Evolutionary conservation across 2,329 filamentous ascomycete genomes (phyloP), one percentile per base, ranked within the genome.

Genomic region (Cercospora sp.): DNA sequence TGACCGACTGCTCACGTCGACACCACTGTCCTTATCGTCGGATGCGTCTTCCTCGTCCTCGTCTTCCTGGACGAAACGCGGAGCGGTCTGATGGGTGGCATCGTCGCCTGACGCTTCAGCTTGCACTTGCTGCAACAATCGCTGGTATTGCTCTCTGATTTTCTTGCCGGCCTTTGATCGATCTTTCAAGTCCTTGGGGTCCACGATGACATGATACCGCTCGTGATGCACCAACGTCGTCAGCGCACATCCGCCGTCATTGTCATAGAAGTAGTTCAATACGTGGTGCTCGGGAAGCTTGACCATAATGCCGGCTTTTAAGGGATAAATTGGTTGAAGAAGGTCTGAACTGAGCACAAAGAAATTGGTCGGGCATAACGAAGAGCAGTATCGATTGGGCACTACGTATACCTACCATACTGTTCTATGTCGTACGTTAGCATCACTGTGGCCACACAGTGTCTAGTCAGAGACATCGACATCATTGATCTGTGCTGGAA

Each of bases 201-300:
- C 74, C n/a, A 75, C 74, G 51, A 77, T 75, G 57, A 78, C 69
- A 68, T 79, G 77, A 28, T 77, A 78, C 8, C 77, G 73, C 6
- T 73, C 66, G n/a, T 73, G 71, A 63, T 76, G 73, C 30, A 74
- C 69, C n/a, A 75, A 66, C 2, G 73, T 74, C 0, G 77, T 79
- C 30, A 79, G 63, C 7, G 77, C 75, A 64, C 73, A 78, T 36
- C 72, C 73, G 62, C 75, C 68, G 5, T 77, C 73, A 42, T 76
- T 73, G 68, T 79, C 75, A 48, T 74, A 72, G 51, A 76, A 74
- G 69, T 79, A 79, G 55, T 77, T 71, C 33, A 79, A 71, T 3
- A 76, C 71, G 40, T 78, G 64, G 76, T 73, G 72, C 33, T 68
- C 42, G n/a, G 69, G 70, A 42, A 72, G 57, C 60, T 68, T 69